These are phyloP conservation scores for Phialocephala sp. DNA, from an alignment of 2,329 filamentous ascomycete species.

Conservation along the genomic window DNA sequence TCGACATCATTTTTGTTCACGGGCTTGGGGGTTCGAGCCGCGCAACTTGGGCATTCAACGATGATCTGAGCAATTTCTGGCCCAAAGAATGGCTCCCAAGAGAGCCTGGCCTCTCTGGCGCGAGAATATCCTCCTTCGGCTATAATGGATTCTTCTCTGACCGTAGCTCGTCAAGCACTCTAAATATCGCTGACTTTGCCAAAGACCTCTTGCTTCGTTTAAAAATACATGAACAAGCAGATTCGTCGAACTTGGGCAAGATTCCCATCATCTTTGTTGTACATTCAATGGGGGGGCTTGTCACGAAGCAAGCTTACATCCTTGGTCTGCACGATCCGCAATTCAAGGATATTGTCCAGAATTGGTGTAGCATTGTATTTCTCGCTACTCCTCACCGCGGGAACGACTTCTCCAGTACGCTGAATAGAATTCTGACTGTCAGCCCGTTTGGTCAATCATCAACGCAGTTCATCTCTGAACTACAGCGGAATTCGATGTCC, in stretches of 20 bases:
- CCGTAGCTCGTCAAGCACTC: not conserved
- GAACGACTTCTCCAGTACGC: conserved; percentile 45
- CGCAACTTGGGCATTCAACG: conserved; percentile 45
- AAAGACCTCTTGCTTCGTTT: conserved; percentile 39
- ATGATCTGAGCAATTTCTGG: conserved; percentile 44
- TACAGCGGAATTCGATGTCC: conserved; percentile 45
- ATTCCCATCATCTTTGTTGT: conserved; percentile 26
- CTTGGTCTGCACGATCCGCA: conserved; percentile 37
- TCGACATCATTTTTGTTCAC: conserved; percentile 48
- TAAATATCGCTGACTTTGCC: conserved; percentile 39
- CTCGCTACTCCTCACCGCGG: conserved; percentile 51
- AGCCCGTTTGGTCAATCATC: conserved; percentile 38
- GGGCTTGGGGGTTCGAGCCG: conserved; percentile 47
- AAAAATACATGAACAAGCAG: conserved; percentile 33
- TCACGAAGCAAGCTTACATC: conserved; percentile 32
- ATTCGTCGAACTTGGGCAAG: conserved; percentile 18
- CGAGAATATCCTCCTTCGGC: conserved; percentile 28
- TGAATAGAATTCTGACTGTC: conserved; percentile 46
- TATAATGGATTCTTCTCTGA: conserved; percentile 26
- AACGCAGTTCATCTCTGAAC: conserved; percentile 48
- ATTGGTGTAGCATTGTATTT: conserved; percentile 47
- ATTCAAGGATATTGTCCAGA: conserved; percentile 39
- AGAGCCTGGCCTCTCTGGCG: conserved; percentile 18
- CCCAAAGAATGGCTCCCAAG: conserved; percentile 31
- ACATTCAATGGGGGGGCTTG: conserved; percentile 31